These are phyloP conservation scores for Coemansia sp. DNA, from an alignment of 192 early-diverging fungal genomes.

Conservation along the genomic window DNA sequence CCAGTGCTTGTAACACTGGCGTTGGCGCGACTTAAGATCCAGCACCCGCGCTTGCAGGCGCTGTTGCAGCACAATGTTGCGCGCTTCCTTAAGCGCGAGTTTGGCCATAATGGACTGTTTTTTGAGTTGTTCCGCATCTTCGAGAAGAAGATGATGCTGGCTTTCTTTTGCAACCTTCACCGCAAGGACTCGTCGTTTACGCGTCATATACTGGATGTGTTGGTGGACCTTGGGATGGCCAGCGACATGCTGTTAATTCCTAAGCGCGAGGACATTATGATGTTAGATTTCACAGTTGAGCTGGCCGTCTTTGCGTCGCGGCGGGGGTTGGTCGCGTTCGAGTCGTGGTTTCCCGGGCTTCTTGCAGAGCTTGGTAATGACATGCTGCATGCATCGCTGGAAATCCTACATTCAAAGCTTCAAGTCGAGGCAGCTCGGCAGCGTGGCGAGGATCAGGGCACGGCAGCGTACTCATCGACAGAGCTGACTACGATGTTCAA, in stretches of 20 bases:
- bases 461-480: constrained; percentile 26
- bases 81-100: constrained; percentile 49
- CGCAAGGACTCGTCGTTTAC: constrained; percentile 44
- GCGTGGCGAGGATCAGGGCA: constrained; percentile 48
- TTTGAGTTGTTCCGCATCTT: constrained; percentile 55
- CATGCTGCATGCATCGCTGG: constrained; percentile 51
- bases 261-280: constrained; percentile 53
- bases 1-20: constrained; percentile 51
- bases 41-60: constrained; percentile 53
- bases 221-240: constrained; percentile 45
- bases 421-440: constrained; percentile 51
- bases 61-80: constrained; percentile 52
- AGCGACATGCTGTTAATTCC: constrained; percentile 45
- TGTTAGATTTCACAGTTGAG: constrained; percentile 55
- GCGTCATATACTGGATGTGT: constrained; percentile 38
- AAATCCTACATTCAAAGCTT: constrained; percentile 53
- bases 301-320: constrained; percentile 53
- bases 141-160: constrained; percentile 52
- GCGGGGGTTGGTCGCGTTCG: constrained; percentile 49
- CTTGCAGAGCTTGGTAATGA: constrained; percentile 46
- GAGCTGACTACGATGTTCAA: constrained; percentile 54
- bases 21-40: constrained; percentile 51
- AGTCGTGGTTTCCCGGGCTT: constrained; percentile 51
- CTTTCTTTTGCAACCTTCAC: constrained; percentile 51
- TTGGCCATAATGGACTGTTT: constrained; percentile 34